Base-by-base conservation (phyloP, 73 alveolate genomes). In the Paramecium primaurelia region DNA sequence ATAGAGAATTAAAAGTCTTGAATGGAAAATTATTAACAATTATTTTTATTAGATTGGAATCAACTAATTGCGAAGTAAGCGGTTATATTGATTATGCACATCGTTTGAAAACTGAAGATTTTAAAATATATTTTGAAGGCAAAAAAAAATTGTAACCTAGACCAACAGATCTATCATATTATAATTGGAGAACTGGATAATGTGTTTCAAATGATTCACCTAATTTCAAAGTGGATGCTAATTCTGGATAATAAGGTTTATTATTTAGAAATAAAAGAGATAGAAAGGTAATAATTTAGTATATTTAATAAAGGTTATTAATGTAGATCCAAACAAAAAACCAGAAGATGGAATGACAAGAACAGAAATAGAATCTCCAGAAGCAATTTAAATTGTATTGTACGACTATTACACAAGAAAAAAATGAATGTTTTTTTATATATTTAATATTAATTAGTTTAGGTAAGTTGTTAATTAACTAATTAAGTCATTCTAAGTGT, bases 31-130 rank as follows among this genome's bases (percentile, higher is more conserved):
- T 98, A 94, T 93, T 98, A 28, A 98, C 99, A 64, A 98, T 98
- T 93, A 97, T 98, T 45, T 98, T 98, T 96, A 98, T 98, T 64
- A 94, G 99, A 71, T 97, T 93, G 83, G 96, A 95, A 64, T 20
- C 90, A 6, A 36, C 71, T 84, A 86, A 84, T 49, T 93, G 95
- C 86, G 99, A 98, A 96, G 97, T 98, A 73, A 93, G 98, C 83
- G 99, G 99, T 69, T 98, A 98, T 95, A 97, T 98, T 18, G 99
- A 98, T 95, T 96, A 97, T 51, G 99, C 98, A 37, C 98, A 97
- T 87, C 68, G 99, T 36, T 95, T 98, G 68, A 98, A 97, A 92
- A 98, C 98, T 9, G 99, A 98, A 85, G 98, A 98, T 95, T 98
- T 98, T 86, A 97, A 95, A 92, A 95, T 95, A 58, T 98, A 98